Conservation (phyloP, 345 rosid genomes). For the Psidium friedrichsthalianum region DNA sequence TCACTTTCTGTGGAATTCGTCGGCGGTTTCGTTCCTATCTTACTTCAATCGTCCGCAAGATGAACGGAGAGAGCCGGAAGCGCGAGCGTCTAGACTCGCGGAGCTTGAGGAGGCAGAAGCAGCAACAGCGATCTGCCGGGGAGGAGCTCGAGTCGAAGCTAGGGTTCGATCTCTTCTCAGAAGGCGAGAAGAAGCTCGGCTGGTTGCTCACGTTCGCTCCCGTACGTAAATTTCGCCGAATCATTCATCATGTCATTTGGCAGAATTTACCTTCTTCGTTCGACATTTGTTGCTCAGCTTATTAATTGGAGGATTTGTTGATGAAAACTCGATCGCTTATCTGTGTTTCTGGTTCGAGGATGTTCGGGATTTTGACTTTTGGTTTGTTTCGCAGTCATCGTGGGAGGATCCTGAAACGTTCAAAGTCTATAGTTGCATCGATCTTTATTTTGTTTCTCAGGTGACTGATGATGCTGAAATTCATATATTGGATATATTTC, state of each 20-base stretch:
- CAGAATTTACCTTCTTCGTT: background rate
- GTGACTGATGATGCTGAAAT: conserved; percentile 16
- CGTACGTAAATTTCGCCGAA: conserved; percentile 23
- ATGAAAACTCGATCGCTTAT: background rate
- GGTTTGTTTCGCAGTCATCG: conserved; percentile 56
- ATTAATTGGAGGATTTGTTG: background rate
- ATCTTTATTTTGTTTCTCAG: conserved; percentile 89
- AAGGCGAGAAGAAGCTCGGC: conserved; percentile 89
- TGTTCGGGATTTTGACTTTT: background rate
- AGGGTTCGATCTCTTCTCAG: conserved; percentile 77
- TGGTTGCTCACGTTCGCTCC: conserved; percentile 84
- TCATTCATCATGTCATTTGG: background rate
- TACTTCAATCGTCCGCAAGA: background rate
- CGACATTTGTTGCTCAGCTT: background rate
- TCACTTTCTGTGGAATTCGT: background rate
- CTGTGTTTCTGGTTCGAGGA: background rate
- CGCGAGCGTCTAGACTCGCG: conserved; percentile 42
- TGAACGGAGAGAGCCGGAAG: conserved; percentile 37
- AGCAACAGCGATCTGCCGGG: conserved; percentile 55
- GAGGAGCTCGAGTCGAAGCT: conserved; percentile 82
- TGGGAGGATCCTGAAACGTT: conserved; percentile 61
- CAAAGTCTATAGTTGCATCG: conserved; percentile 60
- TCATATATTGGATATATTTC: background rate
- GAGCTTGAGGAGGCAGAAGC: conserved; percentile 55
- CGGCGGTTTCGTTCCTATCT: background rate